phyloP scores from a whole-genome alignment of 2,329 filamentous ascomycete genomes.

The Didymella keratinophila region DNA sequence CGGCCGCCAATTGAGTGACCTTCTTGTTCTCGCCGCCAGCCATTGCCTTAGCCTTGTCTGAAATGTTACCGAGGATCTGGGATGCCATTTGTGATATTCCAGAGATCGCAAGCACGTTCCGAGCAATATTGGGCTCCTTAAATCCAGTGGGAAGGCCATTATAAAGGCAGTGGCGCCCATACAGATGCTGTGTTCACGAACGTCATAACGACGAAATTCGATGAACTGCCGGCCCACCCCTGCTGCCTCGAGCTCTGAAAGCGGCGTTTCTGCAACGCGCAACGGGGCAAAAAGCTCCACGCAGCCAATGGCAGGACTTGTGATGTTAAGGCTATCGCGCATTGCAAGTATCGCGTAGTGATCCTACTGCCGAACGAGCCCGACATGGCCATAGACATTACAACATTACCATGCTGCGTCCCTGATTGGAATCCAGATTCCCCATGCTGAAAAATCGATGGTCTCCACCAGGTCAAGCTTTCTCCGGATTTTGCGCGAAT shows the following conservation, averaged over 20 bases:
- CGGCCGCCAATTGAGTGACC: slow-evolving; percentile 65
- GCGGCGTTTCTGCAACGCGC: slow-evolving; percentile 22
- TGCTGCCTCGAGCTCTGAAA: slow-evolving; percentile 21
- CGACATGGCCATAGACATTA: slow-evolving; percentile 29
- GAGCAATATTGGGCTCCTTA: slow-evolving; percentile 14
- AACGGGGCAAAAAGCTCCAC: neutral
- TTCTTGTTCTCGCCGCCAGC: slow-evolving; percentile 58
- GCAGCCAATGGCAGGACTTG: slow-evolving; percentile 25
- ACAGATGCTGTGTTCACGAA: slow-evolving; percentile 26
- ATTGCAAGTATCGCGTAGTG: slow-evolving; percentile 21
- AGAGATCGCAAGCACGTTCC: slow-evolving; percentile 8
- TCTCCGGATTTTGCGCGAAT: slow-evolving; percentile 4
- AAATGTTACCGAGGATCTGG: slow-evolving; percentile 36
- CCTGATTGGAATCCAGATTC: slow-evolving; percentile 30
- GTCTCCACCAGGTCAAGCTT: slow-evolving; percentile 5
- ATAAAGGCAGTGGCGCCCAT: slow-evolving; percentile 1
- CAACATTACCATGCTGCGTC: slow-evolving; percentile 31
- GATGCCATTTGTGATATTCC: slow-evolving; percentile 40
- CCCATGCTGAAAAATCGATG: slow-evolving; percentile 35
- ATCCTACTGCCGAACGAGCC: slow-evolving; percentile 31
- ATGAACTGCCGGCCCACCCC: slow-evolving; percentile 23
- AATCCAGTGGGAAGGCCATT: slow-evolving; percentile 10
- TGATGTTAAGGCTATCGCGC: slow-evolving; percentile 21
- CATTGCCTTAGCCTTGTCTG: slow-evolving; percentile 47
- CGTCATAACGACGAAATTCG: slow-evolving; percentile 33